A percentile compares a stretch with the other conserved stretches of the same genome.
Evolutionary conservation across 2,329 filamentous ascomycete genomes (phyloP).

Genomic region (Ustilaginoidea virens): DNA sequence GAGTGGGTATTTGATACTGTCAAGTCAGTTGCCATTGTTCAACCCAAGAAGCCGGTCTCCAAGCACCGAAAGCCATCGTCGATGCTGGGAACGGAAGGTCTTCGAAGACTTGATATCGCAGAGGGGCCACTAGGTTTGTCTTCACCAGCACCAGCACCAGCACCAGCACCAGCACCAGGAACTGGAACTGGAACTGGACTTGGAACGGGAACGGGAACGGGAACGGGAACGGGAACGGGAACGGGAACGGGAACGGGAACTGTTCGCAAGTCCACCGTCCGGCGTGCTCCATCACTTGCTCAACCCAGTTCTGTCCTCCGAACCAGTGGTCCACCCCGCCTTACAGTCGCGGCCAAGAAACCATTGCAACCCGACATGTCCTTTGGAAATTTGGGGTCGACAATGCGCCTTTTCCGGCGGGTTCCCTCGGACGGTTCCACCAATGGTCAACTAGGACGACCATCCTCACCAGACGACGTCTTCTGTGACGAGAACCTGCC

Average conservation of each 20-base stretch:
- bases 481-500: conserved; percentile 50
- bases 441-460: conserved; percentile 21
- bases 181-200: no score
- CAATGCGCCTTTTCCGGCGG: conserved; percentile 78
- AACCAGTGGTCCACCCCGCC: conserved; percentile 26
- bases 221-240: no score
- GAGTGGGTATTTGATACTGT: conserved; percentile 96
- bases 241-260: no score
- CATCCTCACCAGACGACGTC: conserved; percentile 23
- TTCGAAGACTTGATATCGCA: conserved; percentile 45
- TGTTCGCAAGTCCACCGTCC: conserved; percentile 42
- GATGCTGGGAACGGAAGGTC: conserved; percentile 40
- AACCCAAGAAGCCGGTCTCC: conserved; percentile 35
- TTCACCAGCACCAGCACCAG: conserved; percentile 33
- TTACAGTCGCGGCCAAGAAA: conserved; percentile 42
- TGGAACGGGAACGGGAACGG: no score
- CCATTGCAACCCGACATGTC: conserved; percentile 81
- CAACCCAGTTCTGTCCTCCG: conserved; percentile 16
- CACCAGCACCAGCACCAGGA: no score
- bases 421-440: conserved; percentile 56
- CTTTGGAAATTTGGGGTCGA: conserved; percentile 86
- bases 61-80: conserved; percentile 41
- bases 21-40: conserved; percentile 41
- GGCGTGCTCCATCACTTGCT: conserved; percentile 30
- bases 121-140: conserved; percentile 42